These are phyloP conservation scores for Auxenochlorella protothecoides DNA, from an alignment of 139 green algal species.

Conservation along the genomic window DNA sequence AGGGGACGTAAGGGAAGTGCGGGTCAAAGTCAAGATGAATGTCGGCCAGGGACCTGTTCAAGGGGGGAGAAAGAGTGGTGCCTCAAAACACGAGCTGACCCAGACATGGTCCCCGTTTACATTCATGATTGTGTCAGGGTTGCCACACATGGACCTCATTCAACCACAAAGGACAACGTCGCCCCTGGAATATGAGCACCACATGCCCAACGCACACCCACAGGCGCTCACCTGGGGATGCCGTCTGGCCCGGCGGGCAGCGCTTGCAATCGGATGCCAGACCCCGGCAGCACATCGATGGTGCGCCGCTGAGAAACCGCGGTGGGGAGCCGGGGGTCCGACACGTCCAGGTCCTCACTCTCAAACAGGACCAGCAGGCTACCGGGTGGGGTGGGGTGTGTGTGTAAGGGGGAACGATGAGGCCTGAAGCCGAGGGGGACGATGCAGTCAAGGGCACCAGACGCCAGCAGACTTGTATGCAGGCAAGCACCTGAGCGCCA, in stretches of 20 bases:
- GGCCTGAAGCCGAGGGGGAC: not conserved
- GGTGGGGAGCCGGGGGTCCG: no score
- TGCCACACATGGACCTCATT: not conserved
- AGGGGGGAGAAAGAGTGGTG: constrained; percentile 1
- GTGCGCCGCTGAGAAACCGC: no score
- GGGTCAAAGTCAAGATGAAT: constrained; percentile 20
- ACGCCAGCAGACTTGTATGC: not conserved
- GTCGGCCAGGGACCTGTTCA: not conserved
- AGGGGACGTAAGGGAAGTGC: constrained; percentile 20
- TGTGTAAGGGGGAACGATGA: not conserved
- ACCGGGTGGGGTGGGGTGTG: constrained; percentile 1
- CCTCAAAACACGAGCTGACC: not conserved
- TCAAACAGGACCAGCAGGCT: no score
- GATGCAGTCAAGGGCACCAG: constrained; percentile 1
- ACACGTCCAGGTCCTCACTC: no score
- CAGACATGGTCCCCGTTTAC: no score
- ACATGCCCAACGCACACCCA: no score
- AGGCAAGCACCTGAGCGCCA: constrained; percentile 5
- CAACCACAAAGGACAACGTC: constrained; percentile 1
- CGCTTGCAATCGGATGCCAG: no score
- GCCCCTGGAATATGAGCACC: constrained; percentile 2
- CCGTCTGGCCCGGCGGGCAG: no score
- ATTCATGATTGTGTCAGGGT: not conserved
- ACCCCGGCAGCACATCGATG: no score
- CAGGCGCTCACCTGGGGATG: no score